Conservation (phyloP, 495 filamentous ascomycete genomes). For the Durotheca rogersii region DNA sequence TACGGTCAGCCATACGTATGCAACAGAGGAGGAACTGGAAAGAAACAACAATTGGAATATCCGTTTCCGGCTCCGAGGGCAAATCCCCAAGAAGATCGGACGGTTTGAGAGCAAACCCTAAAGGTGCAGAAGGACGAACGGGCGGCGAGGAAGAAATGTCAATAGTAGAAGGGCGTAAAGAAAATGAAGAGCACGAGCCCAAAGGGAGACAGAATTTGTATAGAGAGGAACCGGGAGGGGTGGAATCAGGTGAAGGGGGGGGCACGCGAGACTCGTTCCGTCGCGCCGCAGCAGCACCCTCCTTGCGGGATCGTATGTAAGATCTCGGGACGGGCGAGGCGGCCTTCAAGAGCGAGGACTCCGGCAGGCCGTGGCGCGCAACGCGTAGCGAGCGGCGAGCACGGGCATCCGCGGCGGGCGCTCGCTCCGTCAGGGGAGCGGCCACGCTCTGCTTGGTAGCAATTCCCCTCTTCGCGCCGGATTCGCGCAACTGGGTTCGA, state of each 20-base stretch:
- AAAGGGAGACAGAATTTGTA: constrained; percentile 1
- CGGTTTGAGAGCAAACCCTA: too few species aligned
- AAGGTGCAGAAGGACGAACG: too few species aligned
- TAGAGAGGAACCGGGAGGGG: background rate
- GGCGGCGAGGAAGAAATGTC: too few species aligned
- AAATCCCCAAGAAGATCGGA: background rate
- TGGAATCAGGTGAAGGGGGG: too few species aligned
- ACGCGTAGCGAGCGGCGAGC: background rate
- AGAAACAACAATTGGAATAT: constrained; percentile 1
- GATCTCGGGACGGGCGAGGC: background rate
- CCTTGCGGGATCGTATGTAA: background rate
- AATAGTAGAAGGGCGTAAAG: too few species aligned
- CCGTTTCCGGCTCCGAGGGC: background rate
- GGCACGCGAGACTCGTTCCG: too few species aligned
- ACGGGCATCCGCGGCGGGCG: background rate
- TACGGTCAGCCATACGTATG: constrained; percentile 1
- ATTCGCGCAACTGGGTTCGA: background rate
- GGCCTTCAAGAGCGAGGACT: background rate
- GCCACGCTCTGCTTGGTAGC: background rate
- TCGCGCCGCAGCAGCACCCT: background rate
- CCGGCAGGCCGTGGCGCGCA: background rate
- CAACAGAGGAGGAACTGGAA: background rate
- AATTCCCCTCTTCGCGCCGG: background rate
- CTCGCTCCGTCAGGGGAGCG: background rate
- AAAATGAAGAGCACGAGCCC: too few species aligned